A percentile compares a stretch with the other conserved stretches of the same genome.
These are phyloP conservation scores for Ensete glaucum DNA, from an alignment of 176 grass and related monocot genomes.

Conservation along the genomic window DNA sequence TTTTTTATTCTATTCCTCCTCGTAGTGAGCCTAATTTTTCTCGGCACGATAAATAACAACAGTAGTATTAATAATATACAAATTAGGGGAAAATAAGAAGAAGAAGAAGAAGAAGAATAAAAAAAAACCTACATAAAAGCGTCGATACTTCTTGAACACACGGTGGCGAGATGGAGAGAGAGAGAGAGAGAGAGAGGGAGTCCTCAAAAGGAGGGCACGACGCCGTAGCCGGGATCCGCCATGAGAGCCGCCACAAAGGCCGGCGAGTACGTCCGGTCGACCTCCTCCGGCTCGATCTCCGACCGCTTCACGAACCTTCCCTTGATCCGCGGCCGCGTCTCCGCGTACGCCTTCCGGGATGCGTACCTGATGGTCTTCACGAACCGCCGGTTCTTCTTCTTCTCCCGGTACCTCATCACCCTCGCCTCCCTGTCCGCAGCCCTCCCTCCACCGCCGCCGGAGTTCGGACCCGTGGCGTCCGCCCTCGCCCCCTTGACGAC, in stretches of 20 bases:
- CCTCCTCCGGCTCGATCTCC: conserved; percentile 27
- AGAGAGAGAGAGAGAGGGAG: too few species aligned
- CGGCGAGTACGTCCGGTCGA: conserved; percentile 6
- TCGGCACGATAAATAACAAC: too few species aligned
- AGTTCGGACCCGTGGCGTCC: neutral
- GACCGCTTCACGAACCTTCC: conserved; percentile 79
- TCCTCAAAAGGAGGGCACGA: conserved; percentile 38
- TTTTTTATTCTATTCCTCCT: too few species aligned
- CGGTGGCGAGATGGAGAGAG: too few species aligned
- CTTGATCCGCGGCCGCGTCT: conserved; percentile 79
- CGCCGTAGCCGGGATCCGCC: conserved; percentile 58
- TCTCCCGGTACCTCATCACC: conserved; percentile 90
- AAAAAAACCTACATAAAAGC: too few species aligned
- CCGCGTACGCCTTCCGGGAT: conserved; percentile 85
- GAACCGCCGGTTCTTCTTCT: conserved; percentile 82
- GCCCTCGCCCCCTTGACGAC: conserved; percentile 11
- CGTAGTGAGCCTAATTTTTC: too few species aligned
- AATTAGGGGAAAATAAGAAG: too few species aligned
- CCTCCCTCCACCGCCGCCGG: neutral
- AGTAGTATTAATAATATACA: too few species aligned
- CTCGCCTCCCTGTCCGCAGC: conserved; percentile 49
- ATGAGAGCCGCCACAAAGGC: conserved; percentile 45
- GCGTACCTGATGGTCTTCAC: conserved; percentile 97
- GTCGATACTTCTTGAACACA: too few species aligned
- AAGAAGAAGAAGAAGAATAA: too few species aligned